Conservation (phyloP, 2,329 filamentous ascomycete genomes). For the Albifimbria verrucaria region DNA sequence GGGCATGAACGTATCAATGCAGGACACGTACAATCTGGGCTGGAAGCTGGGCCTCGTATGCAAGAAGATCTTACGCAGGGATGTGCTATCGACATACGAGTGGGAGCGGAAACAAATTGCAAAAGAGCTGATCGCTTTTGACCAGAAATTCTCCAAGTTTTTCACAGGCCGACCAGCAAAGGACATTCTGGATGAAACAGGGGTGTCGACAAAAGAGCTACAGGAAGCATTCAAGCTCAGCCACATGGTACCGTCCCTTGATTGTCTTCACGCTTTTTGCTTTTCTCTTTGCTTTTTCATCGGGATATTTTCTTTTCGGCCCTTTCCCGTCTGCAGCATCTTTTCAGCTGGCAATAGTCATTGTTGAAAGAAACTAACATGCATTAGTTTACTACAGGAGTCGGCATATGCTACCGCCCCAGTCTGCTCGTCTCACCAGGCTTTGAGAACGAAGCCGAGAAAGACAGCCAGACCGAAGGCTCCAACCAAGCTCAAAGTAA, state of each 20-base stretch:
- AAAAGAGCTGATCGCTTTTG: slow-evolving; percentile 41
- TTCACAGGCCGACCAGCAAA: slow-evolving; percentile 44
- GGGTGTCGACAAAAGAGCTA: slow-evolving; percentile 61
- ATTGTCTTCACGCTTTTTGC: background rate
- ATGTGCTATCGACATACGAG: slow-evolving; percentile 47
- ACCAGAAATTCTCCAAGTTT: slow-evolving; percentile 26
- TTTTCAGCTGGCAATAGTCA: background rate
- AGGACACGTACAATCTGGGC: slow-evolving; percentile 55
- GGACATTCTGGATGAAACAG: slow-evolving; percentile 58
- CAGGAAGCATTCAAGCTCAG: slow-evolving; percentile 59
- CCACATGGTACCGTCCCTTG: slow-evolving; percentile 24
- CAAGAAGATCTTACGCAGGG: slow-evolving; percentile 29
- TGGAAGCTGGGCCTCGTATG: slow-evolving; percentile 52
- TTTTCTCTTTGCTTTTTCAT: background rate
- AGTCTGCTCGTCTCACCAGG: too few relatives aligned
- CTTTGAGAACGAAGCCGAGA: too few relatives aligned
- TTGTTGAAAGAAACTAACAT: too few relatives aligned
- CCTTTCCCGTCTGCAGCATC: background rate
- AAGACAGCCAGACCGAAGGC: background rate
- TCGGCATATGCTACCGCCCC: slow-evolving; percentile 3
- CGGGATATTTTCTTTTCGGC: background rate
- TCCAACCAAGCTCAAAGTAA: background rate
- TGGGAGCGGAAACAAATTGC: slow-evolving; percentile 46
- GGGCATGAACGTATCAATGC: slow-evolving; percentile 72
- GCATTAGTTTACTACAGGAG: slow-evolving; percentile 19